These are phyloP conservation scores for Cladosporium colombiae DNA, from an alignment of 2,329 filamentous ascomycete species.

Conservation along the genomic window DNA sequence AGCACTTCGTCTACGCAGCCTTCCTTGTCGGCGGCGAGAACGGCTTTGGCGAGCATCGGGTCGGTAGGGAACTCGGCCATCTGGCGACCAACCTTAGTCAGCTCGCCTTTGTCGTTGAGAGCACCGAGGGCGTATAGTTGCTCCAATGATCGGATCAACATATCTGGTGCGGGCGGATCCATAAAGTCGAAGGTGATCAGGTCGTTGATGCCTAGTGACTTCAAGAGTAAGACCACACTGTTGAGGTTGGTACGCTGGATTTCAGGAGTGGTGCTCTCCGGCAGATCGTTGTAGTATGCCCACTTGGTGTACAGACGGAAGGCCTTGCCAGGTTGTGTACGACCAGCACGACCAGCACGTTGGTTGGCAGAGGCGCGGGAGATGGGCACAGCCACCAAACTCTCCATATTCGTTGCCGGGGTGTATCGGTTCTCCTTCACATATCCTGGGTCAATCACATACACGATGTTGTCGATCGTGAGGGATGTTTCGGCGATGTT, in stretches of 20 bases:
- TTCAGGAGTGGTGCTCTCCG: slow-evolving; percentile 87
- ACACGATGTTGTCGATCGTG: slow-evolving; percentile 94
- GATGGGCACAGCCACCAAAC: slow-evolving; percentile 84
- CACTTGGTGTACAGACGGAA: slow-evolving; percentile 93
- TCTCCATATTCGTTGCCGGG: slow-evolving; percentile 87
- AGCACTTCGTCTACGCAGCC: slow-evolving; percentile 93
- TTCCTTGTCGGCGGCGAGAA: slow-evolving; percentile 84
- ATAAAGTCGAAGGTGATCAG: slow-evolving; percentile 94
- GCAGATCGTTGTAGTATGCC: slow-evolving; percentile 84
- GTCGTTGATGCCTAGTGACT: slow-evolving; percentile 88
- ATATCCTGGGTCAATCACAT: slow-evolving; percentile 93
- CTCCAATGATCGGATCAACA: slow-evolving; percentile 84
- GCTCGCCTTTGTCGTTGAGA: slow-evolving; percentile 80
- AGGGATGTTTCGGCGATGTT: slow-evolving; percentile 97
- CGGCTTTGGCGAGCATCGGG: slow-evolving; percentile 84
- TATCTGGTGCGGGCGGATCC: slow-evolving; percentile 87
- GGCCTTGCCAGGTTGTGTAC: slow-evolving; percentile 88
- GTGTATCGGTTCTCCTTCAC: slow-evolving; percentile 96
- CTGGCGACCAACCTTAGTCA: slow-evolving; percentile 87
- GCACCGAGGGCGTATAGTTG: slow-evolving; percentile 89
- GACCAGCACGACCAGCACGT: slow-evolving; percentile 85
- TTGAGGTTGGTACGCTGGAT: slow-evolving; percentile 90
- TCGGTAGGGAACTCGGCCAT: slow-evolving; percentile 96
- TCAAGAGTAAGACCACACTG: slow-evolving; percentile 79
- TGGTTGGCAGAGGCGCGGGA: slow-evolving; percentile 92